A percentile compares a stretch with the other conserved stretches of the same genome.
These are phyloP conservation scores for Apium graveolens DNA, from an alignment of 129 eudicot species.

Conservation along the genomic window DNA sequence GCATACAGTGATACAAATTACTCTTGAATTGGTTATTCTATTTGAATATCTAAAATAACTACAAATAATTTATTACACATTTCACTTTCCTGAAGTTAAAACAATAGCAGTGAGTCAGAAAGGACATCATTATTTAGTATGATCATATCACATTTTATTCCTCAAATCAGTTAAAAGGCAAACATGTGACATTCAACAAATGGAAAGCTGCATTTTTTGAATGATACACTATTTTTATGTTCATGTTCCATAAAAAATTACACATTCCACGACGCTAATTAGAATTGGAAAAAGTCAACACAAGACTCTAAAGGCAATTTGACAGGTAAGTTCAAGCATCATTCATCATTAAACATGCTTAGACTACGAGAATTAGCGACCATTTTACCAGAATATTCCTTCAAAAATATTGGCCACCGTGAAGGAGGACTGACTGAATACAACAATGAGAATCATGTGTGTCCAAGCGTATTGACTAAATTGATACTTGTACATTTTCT, in stretches of 20 bases:
- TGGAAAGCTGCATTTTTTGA: not conserved
- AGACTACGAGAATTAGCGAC: not conserved
- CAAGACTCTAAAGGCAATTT: not conserved
- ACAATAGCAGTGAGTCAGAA: not conserved
- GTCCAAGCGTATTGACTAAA: constrained; percentile 89
- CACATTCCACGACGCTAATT: not conserved
- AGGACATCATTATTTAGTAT: not conserved
- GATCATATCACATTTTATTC: not conserved
- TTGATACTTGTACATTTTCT: constrained; percentile 80
- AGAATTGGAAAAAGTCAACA: not conserved
- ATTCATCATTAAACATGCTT: not conserved
- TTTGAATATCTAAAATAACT: not conserved
- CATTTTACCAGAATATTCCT: constrained; percentile 71
- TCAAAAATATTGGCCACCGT: constrained; percentile 79
- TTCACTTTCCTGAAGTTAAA: not conserved
- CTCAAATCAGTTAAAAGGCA: not conserved
- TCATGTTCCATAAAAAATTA: not conserved
- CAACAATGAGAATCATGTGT: constrained; percentile 85
- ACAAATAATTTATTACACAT: not conserved
- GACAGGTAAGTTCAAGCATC: not conserved
- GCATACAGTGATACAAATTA: not conserved
- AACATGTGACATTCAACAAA: not conserved
- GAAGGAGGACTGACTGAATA: constrained; percentile 75
- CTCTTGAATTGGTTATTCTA: not conserved
- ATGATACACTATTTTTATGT: not conserved